phyloP scores from a whole-genome alignment of 441 rosid genomes.

The Omphalea diandra region DNA sequence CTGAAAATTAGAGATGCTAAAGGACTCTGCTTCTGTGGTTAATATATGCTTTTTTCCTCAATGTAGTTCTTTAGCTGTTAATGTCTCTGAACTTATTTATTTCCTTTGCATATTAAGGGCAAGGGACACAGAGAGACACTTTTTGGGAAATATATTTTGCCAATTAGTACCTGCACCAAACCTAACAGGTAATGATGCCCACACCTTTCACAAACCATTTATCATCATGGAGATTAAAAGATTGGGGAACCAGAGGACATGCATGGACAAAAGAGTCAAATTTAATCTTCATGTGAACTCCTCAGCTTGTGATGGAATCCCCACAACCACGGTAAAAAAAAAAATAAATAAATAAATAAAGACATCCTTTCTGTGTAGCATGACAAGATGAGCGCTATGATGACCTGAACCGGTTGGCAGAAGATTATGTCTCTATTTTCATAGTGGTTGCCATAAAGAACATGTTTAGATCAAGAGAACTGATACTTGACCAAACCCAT shows the following conservation, averaged over 20 bases:
- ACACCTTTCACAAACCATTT: conserved; percentile 26
- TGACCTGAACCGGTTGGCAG: conserved; percentile 30
- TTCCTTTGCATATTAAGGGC: conserved; percentile 28
- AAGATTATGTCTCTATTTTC: conserved; percentile 30
- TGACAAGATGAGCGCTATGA: conserved; percentile 37
- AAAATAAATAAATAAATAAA: conserved; percentile 3
- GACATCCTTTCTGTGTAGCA: conserved; percentile 20
- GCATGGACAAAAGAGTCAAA: conserved; percentile 32
- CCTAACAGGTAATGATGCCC: conserved; percentile 43
- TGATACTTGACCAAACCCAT: conserved; percentile 8
- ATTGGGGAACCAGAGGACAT: conserved; percentile 20
- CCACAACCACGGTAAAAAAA: conserved; percentile 12
- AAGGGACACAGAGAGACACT: conserved; percentile 29
- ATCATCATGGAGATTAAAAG: conserved; percentile 21
- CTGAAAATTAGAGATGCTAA: conserved; percentile 56
- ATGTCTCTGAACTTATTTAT: conserved; percentile 26
- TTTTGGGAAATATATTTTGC: conserved; percentile 21
- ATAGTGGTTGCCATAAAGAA: conserved; percentile 33
- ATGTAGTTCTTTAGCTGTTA: conserved; percentile 10
- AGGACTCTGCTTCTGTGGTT: conserved; percentile 32
- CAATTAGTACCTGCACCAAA: conserved; percentile 33
- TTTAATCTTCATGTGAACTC: conserved; percentile 26
- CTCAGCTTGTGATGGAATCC: conserved; percentile 12
- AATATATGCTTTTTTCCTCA: conserved; percentile 20
- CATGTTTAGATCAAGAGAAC: too few relatives aligned